Conservation (phyloP, 192 early-diverging fungal species). For the Chytriomyces sp. region DNA sequence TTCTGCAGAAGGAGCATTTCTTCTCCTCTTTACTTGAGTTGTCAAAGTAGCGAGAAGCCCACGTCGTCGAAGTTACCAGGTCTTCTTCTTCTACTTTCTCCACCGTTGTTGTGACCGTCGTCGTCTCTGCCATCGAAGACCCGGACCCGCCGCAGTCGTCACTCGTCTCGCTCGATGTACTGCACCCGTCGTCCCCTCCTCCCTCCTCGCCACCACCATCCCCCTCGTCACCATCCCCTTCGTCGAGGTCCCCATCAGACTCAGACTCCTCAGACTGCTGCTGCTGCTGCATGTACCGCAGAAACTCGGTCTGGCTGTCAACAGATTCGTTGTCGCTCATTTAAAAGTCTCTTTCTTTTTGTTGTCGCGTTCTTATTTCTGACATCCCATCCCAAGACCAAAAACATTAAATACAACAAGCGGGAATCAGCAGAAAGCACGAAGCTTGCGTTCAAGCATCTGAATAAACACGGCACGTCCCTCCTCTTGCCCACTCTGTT, state of each 20-base stretch:
- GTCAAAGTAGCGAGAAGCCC: neutral
- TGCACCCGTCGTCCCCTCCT: neutral
- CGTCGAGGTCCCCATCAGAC: neutral
- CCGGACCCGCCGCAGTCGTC: neutral
- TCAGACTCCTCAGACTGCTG: neutral
- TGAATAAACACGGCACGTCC: slow-evolving; percentile 1
- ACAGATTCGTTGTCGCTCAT: neutral
- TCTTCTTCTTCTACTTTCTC: slow-evolving; percentile 9
- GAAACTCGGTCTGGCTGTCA: slow-evolving; percentile 24
- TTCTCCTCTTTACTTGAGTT: neutral
- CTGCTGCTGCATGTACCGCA: neutral
- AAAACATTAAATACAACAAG: no score
- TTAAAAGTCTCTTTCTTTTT: no score
- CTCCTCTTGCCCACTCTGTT: no score
- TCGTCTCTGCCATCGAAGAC: slow-evolving; percentile 13
- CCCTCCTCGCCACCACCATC: neutral
- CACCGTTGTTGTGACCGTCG: slow-evolving; percentile 1
- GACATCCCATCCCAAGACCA: no score
- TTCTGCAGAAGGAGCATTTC: slow-evolving; percentile 21
- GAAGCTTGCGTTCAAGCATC: neutral
- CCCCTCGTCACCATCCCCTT: neutral
- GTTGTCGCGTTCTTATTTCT: no score
- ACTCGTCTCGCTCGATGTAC: slow-evolving; percentile 2
- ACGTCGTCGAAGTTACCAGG: no score
- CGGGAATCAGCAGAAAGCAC: slow-evolving; percentile 9